Conservation (phyloP, 139 green algal species). For the Eudorina sp. region DNA sequence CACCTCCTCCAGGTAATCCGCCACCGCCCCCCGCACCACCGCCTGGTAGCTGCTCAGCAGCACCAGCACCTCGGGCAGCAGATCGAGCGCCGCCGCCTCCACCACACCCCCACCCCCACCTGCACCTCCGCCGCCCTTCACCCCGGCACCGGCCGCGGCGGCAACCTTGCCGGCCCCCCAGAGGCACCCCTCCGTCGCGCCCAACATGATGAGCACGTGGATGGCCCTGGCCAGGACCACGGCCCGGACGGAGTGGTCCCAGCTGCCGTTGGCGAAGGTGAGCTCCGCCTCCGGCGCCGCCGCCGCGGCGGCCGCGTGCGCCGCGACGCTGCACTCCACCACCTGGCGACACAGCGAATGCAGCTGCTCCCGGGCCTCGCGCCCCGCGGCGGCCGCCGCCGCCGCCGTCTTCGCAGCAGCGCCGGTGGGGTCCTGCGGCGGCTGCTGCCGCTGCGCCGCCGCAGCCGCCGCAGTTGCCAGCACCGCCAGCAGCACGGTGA, state of each 20-base stretch:
- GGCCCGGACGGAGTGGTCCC: conserved; percentile 41
- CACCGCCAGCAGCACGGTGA: background rate
- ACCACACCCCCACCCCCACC: background rate
- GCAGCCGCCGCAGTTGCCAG: too few species aligned
- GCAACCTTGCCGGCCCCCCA: too few species aligned
- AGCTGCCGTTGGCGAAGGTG: conserved; percentile 14
- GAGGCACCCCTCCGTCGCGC: background rate
- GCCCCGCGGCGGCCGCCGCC: background rate
- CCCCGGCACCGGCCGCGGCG: too few species aligned
- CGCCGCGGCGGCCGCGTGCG: background rate
- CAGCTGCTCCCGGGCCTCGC: conserved; percentile 10
- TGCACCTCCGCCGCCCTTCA: too few species aligned
- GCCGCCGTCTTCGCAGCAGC: background rate
- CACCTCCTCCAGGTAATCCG: conserved; percentile 37
- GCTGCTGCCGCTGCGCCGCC: too few species aligned
- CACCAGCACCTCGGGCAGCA: conserved; percentile 33
- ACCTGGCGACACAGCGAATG: conserved; percentile 6
- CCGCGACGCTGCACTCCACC: background rate
- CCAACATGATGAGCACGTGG: background rate
- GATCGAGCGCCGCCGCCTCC: background rate
- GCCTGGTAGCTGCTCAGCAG: conserved; percentile 40
- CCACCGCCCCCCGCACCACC: conserved; percentile 39
- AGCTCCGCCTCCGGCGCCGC: background rate
- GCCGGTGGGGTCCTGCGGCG: too few species aligned
- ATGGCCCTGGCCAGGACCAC: conserved; percentile 20